Evolutionary conservation across 2,329 filamentous ascomycete genomes (phyloP).

Genomic region (Sclerotiophoma versabilis): DNA sequence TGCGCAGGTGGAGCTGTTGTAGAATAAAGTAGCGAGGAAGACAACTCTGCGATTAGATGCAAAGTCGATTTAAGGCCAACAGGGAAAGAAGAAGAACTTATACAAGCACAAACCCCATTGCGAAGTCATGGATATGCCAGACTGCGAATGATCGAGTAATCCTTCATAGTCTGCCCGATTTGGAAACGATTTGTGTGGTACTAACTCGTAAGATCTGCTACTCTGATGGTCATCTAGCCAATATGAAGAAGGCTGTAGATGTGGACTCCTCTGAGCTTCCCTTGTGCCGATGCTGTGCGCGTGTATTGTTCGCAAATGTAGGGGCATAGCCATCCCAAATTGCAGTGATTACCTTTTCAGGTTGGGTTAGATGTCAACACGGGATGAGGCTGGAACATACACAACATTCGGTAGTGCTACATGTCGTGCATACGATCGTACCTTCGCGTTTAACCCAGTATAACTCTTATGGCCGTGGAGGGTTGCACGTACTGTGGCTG

Average conservation of each 20-base stretch:
- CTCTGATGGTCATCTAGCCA: neutral
- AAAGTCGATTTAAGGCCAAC: neutral
- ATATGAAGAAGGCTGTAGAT: neutral
- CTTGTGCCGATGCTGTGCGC: neutral
- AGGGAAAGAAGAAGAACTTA: neutral
- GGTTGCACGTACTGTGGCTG: neutral
- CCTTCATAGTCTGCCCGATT: neutral
- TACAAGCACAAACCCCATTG: neutral
- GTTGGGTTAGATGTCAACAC: neutral
- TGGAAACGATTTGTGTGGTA: neutral
- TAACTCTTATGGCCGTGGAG: neutral
- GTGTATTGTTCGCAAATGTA: neutral
- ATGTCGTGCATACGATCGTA: constrained; percentile 2
- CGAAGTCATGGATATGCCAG: neutral
- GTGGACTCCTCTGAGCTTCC: neutral
- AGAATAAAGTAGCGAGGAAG: neutral
- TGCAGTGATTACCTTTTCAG: neutral
- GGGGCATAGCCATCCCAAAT: neutral
- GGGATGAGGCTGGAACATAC: neutral
- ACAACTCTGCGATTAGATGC: neutral
- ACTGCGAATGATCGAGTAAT: neutral
- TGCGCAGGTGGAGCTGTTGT: neutral
- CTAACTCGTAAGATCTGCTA: neutral
- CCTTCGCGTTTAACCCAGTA: neutral
- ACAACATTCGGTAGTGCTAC: constrained; percentile 1